These are phyloP conservation scores for Albugo candida DNA, from an alignment of 352 stramenopile genomes.

Conservation along the genomic window DNA sequence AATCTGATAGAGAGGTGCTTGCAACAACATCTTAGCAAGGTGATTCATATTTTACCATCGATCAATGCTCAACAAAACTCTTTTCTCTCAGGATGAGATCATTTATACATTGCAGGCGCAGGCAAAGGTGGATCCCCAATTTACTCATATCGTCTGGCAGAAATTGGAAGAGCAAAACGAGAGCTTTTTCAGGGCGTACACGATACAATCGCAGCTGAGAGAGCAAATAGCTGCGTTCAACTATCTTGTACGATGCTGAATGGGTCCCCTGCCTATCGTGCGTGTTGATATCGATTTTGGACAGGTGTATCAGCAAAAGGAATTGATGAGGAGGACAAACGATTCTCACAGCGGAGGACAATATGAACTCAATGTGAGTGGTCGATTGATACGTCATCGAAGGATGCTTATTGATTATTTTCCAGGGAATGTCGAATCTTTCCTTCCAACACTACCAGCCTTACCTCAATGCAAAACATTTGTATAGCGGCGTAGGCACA, in stretches of 20 bases:
- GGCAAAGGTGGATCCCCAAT: constrained; percentile 65
- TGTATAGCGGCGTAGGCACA: too few relatives aligned
- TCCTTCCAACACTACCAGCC: too few relatives aligned
- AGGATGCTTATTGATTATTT: too few relatives aligned
- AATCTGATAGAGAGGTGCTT: constrained; percentile 82
- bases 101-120: constrained; percentile 37
- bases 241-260: constrained; percentile 46
- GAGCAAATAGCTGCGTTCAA: constrained; percentile 85
- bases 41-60: constrained; percentile 5
- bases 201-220: constrained; percentile 65
- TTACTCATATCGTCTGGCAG: constrained; percentile 76
- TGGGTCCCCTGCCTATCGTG: neutral
- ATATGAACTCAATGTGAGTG: neutral
- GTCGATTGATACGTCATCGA: too few relatives aligned
- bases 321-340: neutral
- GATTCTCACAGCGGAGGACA: neutral
- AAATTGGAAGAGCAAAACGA: constrained; percentile 85
- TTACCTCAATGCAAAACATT: too few relatives aligned
- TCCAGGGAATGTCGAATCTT: too few relatives aligned
- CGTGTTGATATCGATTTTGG: neutral
- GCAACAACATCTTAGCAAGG: constrained; percentile 82
- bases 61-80: neutral
- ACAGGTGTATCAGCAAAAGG: constrained; percentile 5
- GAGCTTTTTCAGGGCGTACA: constrained; percentile 77
- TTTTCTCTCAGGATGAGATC: constrained; percentile 26